Evolutionary conservation across 164 flowering plant species (phyloP), one percentile per base, ranked within the genome.

Genomic region (Echeveria elegans): DNA sequence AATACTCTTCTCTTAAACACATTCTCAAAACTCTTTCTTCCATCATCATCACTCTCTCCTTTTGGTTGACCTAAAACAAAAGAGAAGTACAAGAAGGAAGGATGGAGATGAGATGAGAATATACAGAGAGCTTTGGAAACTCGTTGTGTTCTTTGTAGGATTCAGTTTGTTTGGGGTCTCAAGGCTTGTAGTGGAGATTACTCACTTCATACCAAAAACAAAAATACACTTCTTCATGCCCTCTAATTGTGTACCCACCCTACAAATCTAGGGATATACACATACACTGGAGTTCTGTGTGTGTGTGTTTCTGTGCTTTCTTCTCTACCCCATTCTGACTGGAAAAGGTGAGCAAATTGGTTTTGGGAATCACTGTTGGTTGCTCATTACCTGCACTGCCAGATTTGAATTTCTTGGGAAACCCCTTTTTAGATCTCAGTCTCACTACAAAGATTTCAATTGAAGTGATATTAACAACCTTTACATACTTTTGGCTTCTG

Each of bases 21-120:
- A 34, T 34, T 3, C 37, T 34, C 37, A 3, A 34, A 34, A 2
- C 52, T 21, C 12, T 52, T 23, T 8, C n/a, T n/a, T n/a, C n/a
- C n/a, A n/a, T n/a, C 23, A 19, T 47, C 52, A 16, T 52, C 58
- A 52, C 59, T 9, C 59, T 53, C 59, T 8, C 30, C 30, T 53
- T 23, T 53, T 53, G 59, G 59, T 53, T 53, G 59, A 53, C 59
- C 59, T 53, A 53, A 24, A n/a, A 52, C 29, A 52, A 52, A 21
- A 52, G 58, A 23, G 14, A 7, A 21, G 58, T 16, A 1, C 3
- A 43, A 15, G 10, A 19, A 53, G 4, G 30, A 23, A 53, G 59
- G 59, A 23, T 24, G 59, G 31, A 5, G 56, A n/a, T 9, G 56
- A 53, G 59, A 53, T 10, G 11, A 26, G 58, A 52, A 21, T 52